Evolutionary conservation across 768 basidiomycete species (phyloP).

Genomic region (Daedaleopsis nitida): DNA sequence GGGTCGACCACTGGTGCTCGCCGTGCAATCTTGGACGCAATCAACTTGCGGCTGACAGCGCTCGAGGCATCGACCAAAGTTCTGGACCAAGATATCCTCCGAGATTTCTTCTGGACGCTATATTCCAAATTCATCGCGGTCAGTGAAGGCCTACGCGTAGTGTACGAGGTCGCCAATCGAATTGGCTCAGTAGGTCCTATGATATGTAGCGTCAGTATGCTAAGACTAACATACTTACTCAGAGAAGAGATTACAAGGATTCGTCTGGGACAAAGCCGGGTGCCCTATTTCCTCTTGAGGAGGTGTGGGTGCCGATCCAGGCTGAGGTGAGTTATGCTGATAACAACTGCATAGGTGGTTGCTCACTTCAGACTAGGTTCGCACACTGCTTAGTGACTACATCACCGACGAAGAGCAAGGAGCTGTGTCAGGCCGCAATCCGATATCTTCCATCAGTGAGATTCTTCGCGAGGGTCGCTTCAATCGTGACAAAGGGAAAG

Average conservation of each 20-base stretch:
- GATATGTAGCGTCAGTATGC: not conserved
- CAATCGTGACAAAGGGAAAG: slow-evolving; percentile 79
- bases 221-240: not conserved
- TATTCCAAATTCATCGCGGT: slow-evolving; percentile 96
- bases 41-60: slow-evolving; percentile 65
- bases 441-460: slow-evolving; percentile 92
- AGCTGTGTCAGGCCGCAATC: slow-evolving; percentile 76
- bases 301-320: slow-evolving; percentile 88
- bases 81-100: slow-evolving; percentile 81
- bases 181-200: slow-evolving; percentile 79
- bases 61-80: slow-evolving; percentile 73
- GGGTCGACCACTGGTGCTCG: slow-evolving; percentile 8
- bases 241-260: slow-evolving; percentile 93
- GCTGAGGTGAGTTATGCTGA: slow-evolving; percentile 64
- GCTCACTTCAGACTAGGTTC: slow-evolving; percentile 53
- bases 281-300: slow-evolving; percentile 77
- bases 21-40: slow-evolving; percentile 36
- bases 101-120: slow-evolving; percentile 95
- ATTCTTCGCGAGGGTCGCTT: slow-evolving; percentile 84
- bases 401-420: slow-evolving; percentile 90
- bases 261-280: slow-evolving; percentile 76
- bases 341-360: not conserved
- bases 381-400: slow-evolving; percentile 83
- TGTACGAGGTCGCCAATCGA: slow-evolving; percentile 87
- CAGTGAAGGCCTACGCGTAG: slow-evolving; percentile 84